These are phyloP conservation scores for Notholithocarpus densiflorus DNA, from an alignment of 306 rosid genomes.

Conservation along the genomic window DNA sequence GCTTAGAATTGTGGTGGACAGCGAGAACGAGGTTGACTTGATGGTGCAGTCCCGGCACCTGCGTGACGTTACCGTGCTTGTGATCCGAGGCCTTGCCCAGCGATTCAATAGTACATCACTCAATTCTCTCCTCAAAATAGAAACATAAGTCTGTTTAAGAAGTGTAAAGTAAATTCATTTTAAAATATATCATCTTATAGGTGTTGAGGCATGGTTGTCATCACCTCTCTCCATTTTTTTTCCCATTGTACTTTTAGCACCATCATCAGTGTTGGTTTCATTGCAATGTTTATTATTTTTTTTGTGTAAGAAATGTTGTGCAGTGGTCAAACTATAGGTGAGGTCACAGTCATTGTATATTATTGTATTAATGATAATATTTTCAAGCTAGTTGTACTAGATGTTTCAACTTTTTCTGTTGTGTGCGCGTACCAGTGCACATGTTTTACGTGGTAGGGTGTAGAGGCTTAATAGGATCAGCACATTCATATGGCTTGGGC, in stretches of 20 bases:
- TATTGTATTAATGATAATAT: background rate
- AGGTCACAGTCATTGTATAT: slow-evolving; percentile 9
- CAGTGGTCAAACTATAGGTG: slow-evolving; percentile 2
- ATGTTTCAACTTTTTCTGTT: background rate
- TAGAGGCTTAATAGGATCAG: background rate
- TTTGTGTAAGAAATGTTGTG: slow-evolving; percentile 19
- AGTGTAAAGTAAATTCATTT: slow-evolving; percentile 9
- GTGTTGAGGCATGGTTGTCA: background rate
- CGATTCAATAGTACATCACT: slow-evolving; percentile 95
- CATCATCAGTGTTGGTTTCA: background rate
- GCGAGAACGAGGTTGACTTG: slow-evolving; percentile 84
- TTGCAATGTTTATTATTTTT: background rate
- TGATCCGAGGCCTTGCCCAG: slow-evolving; percentile 93
- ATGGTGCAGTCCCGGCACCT: slow-evolving; percentile 96
- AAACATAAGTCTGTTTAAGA: slow-evolving; percentile 35
- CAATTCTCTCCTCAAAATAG: slow-evolving; percentile 93
- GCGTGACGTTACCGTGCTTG: slow-evolving; percentile 84
- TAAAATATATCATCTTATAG: background rate
- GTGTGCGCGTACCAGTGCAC: too few relatives aligned
- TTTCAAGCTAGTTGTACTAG: background rate
- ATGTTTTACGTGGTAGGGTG: background rate
- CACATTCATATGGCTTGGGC: background rate
- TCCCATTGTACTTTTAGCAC: background rate
- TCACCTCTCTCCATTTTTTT: background rate
- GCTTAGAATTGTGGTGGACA: slow-evolving; percentile 75